These are phyloP conservation scores for Sechiopsis laciniata DNA, from an alignment of 306 rosid genomes.

Conservation along the genomic window DNA sequence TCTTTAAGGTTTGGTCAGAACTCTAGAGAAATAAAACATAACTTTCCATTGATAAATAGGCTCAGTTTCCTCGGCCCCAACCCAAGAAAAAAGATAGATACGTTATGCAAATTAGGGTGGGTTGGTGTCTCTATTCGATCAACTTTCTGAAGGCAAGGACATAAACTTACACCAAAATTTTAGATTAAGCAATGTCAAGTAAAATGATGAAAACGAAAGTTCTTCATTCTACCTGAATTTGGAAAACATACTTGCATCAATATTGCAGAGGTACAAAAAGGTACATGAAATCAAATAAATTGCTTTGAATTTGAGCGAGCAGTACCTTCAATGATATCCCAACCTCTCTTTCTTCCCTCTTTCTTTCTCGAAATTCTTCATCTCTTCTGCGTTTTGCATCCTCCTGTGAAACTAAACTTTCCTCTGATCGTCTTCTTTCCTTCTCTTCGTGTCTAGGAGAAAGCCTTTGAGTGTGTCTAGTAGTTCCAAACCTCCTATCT, in stretches of 20 bases:
- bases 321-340: slow-evolving; percentile 60
- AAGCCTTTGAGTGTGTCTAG: slow-evolving; percentile 80
- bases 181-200: background rate
- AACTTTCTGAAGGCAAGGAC: background rate
- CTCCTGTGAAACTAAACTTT: slow-evolving; percentile 67
- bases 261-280: background rate
- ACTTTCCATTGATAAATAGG: slow-evolving; percentile 6
- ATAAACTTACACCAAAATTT: background rate
- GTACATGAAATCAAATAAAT: background rate
- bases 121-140: background rate
- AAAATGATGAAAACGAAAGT: slow-evolving; percentile 6
- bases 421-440: slow-evolving; percentile 90
- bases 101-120: background rate
- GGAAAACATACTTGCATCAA: background rate
- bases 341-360: slow-evolving; percentile 76
- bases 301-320: background rate
- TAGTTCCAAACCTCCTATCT: slow-evolving; percentile 80
- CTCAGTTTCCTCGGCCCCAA: background rate
- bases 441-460: slow-evolving; percentile 98
- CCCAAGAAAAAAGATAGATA: background rate
- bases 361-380: slow-evolving; percentile 89
- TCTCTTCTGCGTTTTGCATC: slow-evolving; percentile 87
- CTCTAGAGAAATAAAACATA: background rate
- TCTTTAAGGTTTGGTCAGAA: background rate
- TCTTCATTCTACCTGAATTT: background rate